These are phyloP conservation scores for Themeda triandra DNA, from an alignment of 176 grass and related monocot species.

Conservation along the genomic window DNA sequence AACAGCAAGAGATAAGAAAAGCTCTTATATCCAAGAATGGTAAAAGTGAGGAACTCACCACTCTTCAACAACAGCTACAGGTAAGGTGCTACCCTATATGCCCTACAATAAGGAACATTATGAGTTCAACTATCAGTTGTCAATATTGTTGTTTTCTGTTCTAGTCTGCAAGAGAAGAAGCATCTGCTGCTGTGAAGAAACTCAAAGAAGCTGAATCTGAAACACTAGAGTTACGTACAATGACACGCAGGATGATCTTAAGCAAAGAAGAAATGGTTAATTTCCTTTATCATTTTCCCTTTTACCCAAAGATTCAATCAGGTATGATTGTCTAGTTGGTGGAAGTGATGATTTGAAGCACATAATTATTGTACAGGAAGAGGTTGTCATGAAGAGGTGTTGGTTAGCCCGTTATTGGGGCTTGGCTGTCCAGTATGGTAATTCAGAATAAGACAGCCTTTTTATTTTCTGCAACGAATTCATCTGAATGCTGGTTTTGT, in stretches of 20 bases:
- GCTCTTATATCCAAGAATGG: conserved; percentile 68
- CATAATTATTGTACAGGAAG: conserved; percentile 53
- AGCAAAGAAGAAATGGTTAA: conserved; percentile 87
- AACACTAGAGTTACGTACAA: conserved; percentile 64
- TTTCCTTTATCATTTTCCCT: background rate
- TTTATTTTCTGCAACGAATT: background rate
- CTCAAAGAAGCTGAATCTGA: conserved; percentile 74
- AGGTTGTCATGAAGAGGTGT: conserved; percentile 91
- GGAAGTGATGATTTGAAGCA: conserved; percentile 18
- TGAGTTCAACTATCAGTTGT: conserved; percentile 5
- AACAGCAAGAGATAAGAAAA: conserved; percentile 86
- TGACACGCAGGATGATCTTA: conserved; percentile 88
- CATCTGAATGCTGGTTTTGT: background rate
- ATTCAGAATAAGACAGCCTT: background rate
- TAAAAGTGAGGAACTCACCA: conserved; percentile 62
- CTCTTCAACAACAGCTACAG: conserved; percentile 73
- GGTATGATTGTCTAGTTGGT: background rate
- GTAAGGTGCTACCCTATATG: conserved; percentile 38
- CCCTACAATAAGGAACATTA: conserved; percentile 1
- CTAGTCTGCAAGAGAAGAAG: conserved; percentile 66
- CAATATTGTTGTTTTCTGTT: conserved; percentile 28
- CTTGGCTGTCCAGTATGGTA: conserved; percentile 83
- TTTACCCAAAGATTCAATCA: conserved; percentile 14
- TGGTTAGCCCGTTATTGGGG: conserved; percentile 97
- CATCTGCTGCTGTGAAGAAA: conserved; percentile 41